Base-by-base conservation (phyloP, 495 filamentous ascomycete species). In the Xylaria intraflava region DNA sequence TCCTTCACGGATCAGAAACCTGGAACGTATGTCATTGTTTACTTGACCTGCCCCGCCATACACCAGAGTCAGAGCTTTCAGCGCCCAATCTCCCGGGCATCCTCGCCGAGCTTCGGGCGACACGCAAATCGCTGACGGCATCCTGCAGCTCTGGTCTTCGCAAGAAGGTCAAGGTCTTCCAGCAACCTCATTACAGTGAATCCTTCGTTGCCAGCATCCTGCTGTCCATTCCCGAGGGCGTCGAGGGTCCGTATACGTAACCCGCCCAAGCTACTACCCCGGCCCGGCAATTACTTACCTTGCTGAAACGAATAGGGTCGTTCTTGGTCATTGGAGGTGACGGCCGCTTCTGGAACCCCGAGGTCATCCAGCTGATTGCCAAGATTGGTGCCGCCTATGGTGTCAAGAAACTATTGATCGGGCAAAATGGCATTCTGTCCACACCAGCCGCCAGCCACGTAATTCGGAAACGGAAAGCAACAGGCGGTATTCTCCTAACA, bases 111-210 rank as follows among this genome's bases (percentile, higher is more conserved):
- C 24, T 16, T 44, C 29, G 12, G 26, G 3, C 39, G 11, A 14
- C 22, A 42, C 33, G 56, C 42, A 40, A 23, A 36, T 12, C 26
- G 35, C 64, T 66, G 64, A 74, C 56, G 31, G 40, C 40, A 22
- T 58, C 35, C 16, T 53, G 19, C 62, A 97, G 93, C 61, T 98
- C 93, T 57, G 93, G 93, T 64, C 86, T 98, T 62, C 89, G 93
- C 57, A 98, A 98, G 76, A 98, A 96, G 81, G 94, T 97, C 72
- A 88, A 86, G 67, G 86, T 96, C 68, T 98, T 98, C 79, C 89
- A 98, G 70, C 78, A 96, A 72, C 80, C 84, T 45, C 80, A 98
- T 69, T 98, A 98, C 78, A 89, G 87, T 73, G 94, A 98, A 70
- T 83, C 92, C 49, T 98, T 98, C 69, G 78, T 98, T 58, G 82